Evolutionary conservation across 768 basidiomycete genomes (phyloP).

Genomic region (Termitomyces eurrhizus): DNA sequence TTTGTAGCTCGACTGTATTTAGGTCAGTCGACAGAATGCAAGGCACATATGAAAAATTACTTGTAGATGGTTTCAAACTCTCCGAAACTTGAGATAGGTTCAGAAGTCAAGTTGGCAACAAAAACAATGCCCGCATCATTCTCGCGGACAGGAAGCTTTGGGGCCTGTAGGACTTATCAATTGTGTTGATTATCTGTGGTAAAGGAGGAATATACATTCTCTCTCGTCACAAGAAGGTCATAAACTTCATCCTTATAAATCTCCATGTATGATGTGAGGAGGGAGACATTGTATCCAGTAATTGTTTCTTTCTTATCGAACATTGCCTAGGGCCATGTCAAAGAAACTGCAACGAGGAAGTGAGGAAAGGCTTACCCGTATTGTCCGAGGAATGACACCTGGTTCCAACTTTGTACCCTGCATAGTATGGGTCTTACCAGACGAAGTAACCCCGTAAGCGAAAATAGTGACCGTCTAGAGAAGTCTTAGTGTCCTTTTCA

Average conservation of each 20-base stretch:
- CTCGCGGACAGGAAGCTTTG: slow-evolving; percentile 51
- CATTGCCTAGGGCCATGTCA: slow-evolving; percentile 39
- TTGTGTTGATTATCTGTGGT: neutral
- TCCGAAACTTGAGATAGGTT: slow-evolving; percentile 34
- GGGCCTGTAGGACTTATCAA: slow-evolving; percentile 28
- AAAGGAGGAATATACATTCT: slow-evolving; percentile 43
- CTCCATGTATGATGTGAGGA: slow-evolving; percentile 77
- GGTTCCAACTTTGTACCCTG: slow-evolving; percentile 70
- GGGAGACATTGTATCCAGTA: slow-evolving; percentile 38
- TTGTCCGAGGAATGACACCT: slow-evolving; percentile 83
- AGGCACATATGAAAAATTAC: slow-evolving; percentile 22
- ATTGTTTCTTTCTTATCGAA: slow-evolving; percentile 45
- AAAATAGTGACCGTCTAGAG: slow-evolving; percentile 80
- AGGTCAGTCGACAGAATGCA: neutral
- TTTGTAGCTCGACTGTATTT: slow-evolving; percentile 58
- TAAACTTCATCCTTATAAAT: slow-evolving; percentile 92
- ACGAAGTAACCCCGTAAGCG: slow-evolving; percentile 88
- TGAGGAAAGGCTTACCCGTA: slow-evolving; percentile 47
- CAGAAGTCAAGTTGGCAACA: slow-evolving; percentile 47
- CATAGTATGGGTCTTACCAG: slow-evolving; percentile 93
- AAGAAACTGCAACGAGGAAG: neutral
- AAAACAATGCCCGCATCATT: slow-evolving; percentile 52
- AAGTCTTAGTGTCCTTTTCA: neutral
- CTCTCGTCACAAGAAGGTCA: slow-evolving; percentile 74
- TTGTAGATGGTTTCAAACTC: slow-evolving; percentile 46